Evolutionary conservation across 306 rosid genomes (phyloP), one percentile per base, ranked within the genome.

Genomic region (Corylus americana): DNA sequence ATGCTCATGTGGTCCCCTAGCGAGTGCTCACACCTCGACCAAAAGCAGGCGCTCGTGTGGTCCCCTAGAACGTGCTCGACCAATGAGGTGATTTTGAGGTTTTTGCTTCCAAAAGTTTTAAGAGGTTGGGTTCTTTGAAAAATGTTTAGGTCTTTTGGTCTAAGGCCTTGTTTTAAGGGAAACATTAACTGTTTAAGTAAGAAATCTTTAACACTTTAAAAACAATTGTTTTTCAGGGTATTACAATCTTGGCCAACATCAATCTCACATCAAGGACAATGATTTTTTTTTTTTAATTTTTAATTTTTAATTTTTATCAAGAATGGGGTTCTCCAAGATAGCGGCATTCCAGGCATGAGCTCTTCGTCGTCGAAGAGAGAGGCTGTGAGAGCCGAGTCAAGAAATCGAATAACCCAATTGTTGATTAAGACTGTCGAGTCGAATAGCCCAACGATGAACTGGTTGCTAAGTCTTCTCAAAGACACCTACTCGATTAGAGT

Each of bases 341-440:
- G 75, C 63, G 77, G 74, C 62, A 78, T 69, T 42, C 74, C 87
- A 10, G 73, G 4, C 67, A 25, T 8, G 48, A 44, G 27, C 62
- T 57, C 62, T 7, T 83, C 89, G 2, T 64, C 85, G 20, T 90
- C 97, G 4, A 91, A 81, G 76, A 70, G 89, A 7, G 98, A 95
- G 78, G 87, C 86, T 10, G 90, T 87, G 0, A 82, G 97, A 54
- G 87, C 95, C 72, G 89, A 86, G 66, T 87, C 94, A 16, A 85
- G 94, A 74, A 90, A 80, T 81, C 79, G 92, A 80, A 78, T 89
- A 20, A 93, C 98, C 37, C 85, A 97, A 20, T 79, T 95, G 54
- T 98, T 92, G 80, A 90, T 95, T 81, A 98, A 98, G n/a, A 72
- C 81, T 13, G 35, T 84, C 3, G 97, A 89, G 29, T 85, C 96